Conservation (phyloP, 768 basidiomycete species). For the Gyrodon lividus region DNA sequence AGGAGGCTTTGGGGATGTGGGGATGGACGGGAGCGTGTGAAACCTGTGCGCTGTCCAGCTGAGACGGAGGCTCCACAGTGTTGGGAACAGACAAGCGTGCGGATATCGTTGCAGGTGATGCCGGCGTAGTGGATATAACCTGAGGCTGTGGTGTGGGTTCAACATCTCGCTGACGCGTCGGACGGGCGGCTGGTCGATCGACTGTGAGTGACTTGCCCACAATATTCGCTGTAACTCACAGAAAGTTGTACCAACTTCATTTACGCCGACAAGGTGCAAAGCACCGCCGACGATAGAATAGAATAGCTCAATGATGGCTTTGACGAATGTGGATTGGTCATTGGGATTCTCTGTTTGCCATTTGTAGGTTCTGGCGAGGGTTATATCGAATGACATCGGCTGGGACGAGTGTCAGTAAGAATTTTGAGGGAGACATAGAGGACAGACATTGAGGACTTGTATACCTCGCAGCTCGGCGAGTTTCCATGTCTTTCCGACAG, state of each 20-base stretch:
- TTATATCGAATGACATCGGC: slow-evolving; percentile 74
- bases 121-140: slow-evolving; percentile 1
- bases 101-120: slow-evolving; percentile 3
- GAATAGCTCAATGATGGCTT: slow-evolving; percentile 62
- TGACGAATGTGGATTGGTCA: slow-evolving; percentile 76
- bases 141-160: slow-evolving; percentile 3
- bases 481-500: slow-evolving; percentile 96
- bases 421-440: slow-evolving; percentile 11
- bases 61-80: slow-evolving; percentile 22
- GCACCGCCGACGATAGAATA: slow-evolving; percentile 44
- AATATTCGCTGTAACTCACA: slow-evolving; percentile 27
- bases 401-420: slow-evolving; percentile 30
- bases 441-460: slow-evolving; percentile 71
- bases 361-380: slow-evolving; percentile 83
- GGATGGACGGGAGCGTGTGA: slow-evolving; percentile 22
- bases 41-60: slow-evolving; percentile 23
- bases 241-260: slow-evolving; percentile 37
- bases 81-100: slow-evolving; percentile 2
- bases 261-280: slow-evolving; percentile 60
- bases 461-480: slow-evolving; percentile 78
- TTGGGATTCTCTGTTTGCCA: slow-evolving; percentile 79
- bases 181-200: slow-evolving; percentile 4
- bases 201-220: slow-evolving; percentile 4
- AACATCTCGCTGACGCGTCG: slow-evolving; percentile 20
- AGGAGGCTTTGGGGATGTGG: slow-evolving; percentile 26